Conservation (phyloP, 345 rosid genomes). For the Streptanthus diversifolius region DNA sequence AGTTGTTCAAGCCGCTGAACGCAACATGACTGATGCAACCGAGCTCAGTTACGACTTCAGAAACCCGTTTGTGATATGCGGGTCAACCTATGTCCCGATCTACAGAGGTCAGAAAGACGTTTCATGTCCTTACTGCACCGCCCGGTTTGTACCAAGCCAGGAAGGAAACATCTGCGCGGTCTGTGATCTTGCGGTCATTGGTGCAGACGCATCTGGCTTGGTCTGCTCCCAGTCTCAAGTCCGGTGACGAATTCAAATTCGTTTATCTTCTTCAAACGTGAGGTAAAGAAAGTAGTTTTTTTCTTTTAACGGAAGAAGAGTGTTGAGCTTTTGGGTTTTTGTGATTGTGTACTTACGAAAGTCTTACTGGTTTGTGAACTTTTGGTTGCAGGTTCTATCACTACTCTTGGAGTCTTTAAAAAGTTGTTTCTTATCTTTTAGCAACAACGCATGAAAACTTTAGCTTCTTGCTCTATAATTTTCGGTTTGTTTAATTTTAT, state of each 20-base stretch:
- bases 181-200: slow-evolving; percentile 69
- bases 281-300: too few species aligned
- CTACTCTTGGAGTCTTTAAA: neutral
- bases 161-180: slow-evolving; percentile 68
- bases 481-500: too few species aligned
- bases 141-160: slow-evolving; percentile 63
- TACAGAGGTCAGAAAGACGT: slow-evolving; percentile 82
- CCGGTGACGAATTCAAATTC: slow-evolving; percentile 32
- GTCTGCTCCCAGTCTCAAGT: slow-evolving; percentile 74
- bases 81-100: slow-evolving; percentile 81
- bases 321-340: neutral
- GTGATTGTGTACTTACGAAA: neutral
- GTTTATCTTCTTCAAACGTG: neutral
- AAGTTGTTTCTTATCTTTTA: neutral
- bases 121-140: slow-evolving; percentile 72
- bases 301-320: neutral
- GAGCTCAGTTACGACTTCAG: slow-evolving; percentile 77
- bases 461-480: neutral
- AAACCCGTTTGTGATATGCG: slow-evolving; percentile 79
- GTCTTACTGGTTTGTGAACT: neutral
- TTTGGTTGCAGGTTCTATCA: too few species aligned
- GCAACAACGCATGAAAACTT: neutral
- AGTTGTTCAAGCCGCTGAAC: slow-evolving; percentile 72
- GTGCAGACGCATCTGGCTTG: slow-evolving; percentile 88
- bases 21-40: slow-evolving; percentile 57